Percentiles rank a stretch among this genome's conserved stretches.
Conservation (phyloP, 805 yeast species). For the Ascoidea tarda region DNA sequence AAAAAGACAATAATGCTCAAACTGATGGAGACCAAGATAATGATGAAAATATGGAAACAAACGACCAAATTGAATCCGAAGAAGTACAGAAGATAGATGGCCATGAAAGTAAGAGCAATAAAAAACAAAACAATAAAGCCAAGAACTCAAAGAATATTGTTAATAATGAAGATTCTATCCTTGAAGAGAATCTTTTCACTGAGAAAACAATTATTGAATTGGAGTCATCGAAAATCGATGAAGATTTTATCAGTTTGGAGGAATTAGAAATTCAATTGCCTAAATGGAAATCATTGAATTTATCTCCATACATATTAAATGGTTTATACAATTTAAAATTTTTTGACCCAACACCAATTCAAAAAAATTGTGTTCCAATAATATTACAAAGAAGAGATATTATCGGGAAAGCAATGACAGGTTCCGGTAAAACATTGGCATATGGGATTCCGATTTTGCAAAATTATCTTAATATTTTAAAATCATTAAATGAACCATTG, state of each 20-base stretch:
- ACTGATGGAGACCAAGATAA: slow-evolving; percentile 13
- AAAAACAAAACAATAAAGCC: slow-evolving; percentile 16
- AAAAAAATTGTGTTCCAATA: slow-evolving; percentile 56
- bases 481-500: slow-evolving; percentile 12
- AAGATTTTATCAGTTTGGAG: too few relatives aligned
- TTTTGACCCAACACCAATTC: slow-evolving; percentile 72
- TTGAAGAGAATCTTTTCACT: slow-evolving; percentile 11
- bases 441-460: slow-evolving; percentile 89
- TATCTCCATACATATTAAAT: slow-evolving; percentile 43
- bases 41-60: slow-evolving; percentile 11
- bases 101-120: slow-evolving; percentile 8
- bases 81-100: slow-evolving; percentile 4
- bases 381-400: slow-evolving; percentile 67
- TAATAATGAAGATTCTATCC: slow-evolving; percentile 1
- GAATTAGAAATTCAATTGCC: slow-evolving; percentile 32
- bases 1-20: slow-evolving; percentile 11
- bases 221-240: background rate
- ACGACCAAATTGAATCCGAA: slow-evolving; percentile 12
- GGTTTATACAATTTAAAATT: slow-evolving; percentile 51
- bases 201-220: slow-evolving; percentile 11
- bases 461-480: slow-evolving; percentile 23
- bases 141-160: slow-evolving; percentile 14
- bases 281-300: slow-evolving; percentile 35
- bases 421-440: slow-evolving; percentile 95
- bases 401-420: slow-evolving; percentile 94